phyloP scores from a whole-genome alignment of 805 yeast species.

The Debaryomyces tyrocola region DNA sequence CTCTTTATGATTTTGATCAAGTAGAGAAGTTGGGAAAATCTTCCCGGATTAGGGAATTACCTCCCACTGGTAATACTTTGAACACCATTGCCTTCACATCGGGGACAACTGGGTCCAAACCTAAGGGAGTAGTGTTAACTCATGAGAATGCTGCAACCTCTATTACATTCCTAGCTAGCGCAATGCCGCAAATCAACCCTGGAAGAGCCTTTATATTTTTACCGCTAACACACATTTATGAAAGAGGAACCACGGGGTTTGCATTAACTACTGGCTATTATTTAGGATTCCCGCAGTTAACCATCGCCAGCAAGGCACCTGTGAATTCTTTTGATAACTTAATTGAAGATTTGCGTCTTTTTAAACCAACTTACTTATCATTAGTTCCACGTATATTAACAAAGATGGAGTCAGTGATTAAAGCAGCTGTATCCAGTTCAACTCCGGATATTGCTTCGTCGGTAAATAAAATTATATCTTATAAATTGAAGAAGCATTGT shows the following conservation, averaged over 20 bases:
- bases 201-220: conserved; percentile 22
- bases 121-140: conserved; percentile 69
- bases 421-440: conserved; percentile 1
- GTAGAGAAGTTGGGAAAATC: conserved; percentile 39
- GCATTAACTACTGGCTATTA: conserved; percentile 24
- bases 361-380: conserved; percentile 28
- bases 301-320: conserved; percentile 4
- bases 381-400: conserved; percentile 34
- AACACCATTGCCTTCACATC: conserved; percentile 50
- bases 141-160: conserved; percentile 21
- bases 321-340: conserved; percentile 19
- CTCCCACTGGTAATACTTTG: conserved; percentile 32
- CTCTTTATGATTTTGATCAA: conserved; percentile 33
- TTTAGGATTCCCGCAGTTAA: conserved; percentile 29
- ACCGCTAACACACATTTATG: conserved; percentile 40
- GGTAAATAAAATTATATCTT: conserved; percentile 18
- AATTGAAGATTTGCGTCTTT: conserved; percentile 27
- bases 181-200: conserved; percentile 5
- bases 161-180: conserved; percentile 7
- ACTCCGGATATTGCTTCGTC: conserved; percentile 6
- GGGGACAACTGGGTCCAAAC: conserved; percentile 65
- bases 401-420: conserved; percentile 35
- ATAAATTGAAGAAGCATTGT: conserved; percentile 26
- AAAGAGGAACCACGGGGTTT: conserved; percentile 25
- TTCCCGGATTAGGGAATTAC: conserved; percentile 20